A percentile compares a stretch with the other conserved stretches of the same genome.
phyloP scores from a whole-genome alignment of 345 rosid genomes.

The Bruguiera gymnorhiza region DNA sequence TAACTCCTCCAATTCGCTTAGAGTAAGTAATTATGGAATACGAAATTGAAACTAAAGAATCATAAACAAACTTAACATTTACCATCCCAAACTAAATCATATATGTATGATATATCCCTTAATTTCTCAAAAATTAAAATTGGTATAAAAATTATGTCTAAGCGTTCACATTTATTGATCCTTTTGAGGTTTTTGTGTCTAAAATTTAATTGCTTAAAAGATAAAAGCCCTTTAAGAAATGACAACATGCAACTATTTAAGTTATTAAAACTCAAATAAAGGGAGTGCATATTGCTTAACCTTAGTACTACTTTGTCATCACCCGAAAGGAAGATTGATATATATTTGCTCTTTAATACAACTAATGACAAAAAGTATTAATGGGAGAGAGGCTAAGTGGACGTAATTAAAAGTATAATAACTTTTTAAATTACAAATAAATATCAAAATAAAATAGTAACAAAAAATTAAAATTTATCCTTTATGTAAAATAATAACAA shows the following conservation, averaged over 20 bases:
- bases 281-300: not conserved
- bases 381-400: too few relatives aligned
- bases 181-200: not conserved
- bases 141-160: not conserved
- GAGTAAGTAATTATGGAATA: not conserved
- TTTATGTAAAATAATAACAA: too few relatives aligned
- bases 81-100: not conserved
- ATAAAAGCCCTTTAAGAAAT: not conserved
- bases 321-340: too few relatives aligned
- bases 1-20: conserved; percentile 9
- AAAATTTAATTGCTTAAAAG: not conserved
- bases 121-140: not conserved
- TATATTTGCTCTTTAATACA: too few relatives aligned
- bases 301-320: not conserved
- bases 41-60: not conserved
- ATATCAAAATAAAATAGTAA: too few relatives aligned
- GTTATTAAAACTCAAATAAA: not conserved
- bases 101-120: not conserved
- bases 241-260: not conserved
- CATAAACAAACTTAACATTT: not conserved
- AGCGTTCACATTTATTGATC: not conserved
- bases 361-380: too few relatives aligned
- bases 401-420: too few relatives aligned
- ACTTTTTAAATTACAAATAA: too few relatives aligned
- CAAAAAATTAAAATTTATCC: too few relatives aligned